Base-by-base conservation (phyloP, 2,329 filamentous ascomycete genomes). In the Ambrosiella xylebori region DNA sequence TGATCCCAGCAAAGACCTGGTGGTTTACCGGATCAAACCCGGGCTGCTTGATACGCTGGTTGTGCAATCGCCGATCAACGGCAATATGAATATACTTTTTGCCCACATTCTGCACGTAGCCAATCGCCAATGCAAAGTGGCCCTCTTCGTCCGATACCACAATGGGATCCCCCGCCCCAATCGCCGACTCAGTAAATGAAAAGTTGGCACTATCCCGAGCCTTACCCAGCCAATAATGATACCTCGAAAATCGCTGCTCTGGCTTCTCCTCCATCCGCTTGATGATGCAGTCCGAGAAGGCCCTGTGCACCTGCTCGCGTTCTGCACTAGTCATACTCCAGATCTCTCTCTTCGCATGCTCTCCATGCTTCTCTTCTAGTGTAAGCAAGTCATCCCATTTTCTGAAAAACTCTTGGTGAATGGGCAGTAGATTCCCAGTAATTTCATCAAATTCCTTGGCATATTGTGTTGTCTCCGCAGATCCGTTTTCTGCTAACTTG, bases 131-230 rank as follows among this genome's bases (percentile, higher is more conserved):
- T 0, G 91, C 91, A 72, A 95, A 98, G 68, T 98, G 93, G 0
- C 93, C 93, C 61, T 87, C 77, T 68, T 98, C 93, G 64, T 96
- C 93, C 0, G 93, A 97, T 2, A 98, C 79, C n/a, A 98, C 93
- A 54, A 97, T 84, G 0, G 93, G 91, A 66, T 98, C 93, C 47
- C 91, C 91, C 35, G 87, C 76, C 1, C 76, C 81, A 37, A 98
- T 79, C 65, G 97, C 89, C 1, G 90, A 97, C 65, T 97, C 91
- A 1, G 88, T 73, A 65, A 98, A 98, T 0, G 88, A 95, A 65
- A 93, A 90, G 0, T 76, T 76, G 0, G 80, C 64, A 1, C 72
- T 65, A 0, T 76, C 68, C 27, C 77, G 76, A 58, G 82, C 78
- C 66, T 95, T 95, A 65, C 87, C 67, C 62, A 98, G 88, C 0